Conservation (phyloP, 768 basidiomycete species). For the Filobasidium wieringae region DNA sequence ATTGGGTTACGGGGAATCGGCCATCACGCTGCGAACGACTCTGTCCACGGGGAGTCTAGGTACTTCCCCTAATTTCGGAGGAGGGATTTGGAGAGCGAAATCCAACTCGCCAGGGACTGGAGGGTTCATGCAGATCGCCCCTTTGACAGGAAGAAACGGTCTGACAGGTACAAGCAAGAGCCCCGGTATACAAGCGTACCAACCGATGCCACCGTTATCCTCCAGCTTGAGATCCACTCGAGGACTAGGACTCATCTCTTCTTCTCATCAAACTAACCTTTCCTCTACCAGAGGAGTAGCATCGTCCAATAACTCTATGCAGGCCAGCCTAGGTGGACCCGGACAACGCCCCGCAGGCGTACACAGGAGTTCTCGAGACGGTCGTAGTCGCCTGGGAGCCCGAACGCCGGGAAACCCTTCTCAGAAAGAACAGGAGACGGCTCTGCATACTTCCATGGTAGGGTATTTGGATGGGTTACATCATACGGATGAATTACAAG, state of each 20-base stretch:
- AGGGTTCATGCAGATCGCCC: conserved; percentile 15
- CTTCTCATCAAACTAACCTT: not conserved
- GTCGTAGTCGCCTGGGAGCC: not conserved
- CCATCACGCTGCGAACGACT: conserved; percentile 26
- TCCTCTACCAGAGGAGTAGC: not conserved
- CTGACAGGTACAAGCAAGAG: not conserved
- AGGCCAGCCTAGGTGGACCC: not conserved
- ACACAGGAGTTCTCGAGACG: not conserved
- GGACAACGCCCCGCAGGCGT: not conserved
- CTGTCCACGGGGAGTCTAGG: conserved; percentile 22
- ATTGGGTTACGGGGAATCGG: conserved; percentile 13
- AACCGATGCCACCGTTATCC: not conserved
- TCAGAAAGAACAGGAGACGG: conserved; percentile 4
- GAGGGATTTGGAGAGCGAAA: not conserved
- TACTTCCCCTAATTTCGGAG: conserved; percentile 15
- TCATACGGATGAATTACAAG: conserved; percentile 80
- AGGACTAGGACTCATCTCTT: not conserved
- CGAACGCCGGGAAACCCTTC: not conserved
- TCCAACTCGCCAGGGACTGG: not conserved
- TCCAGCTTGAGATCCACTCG: not conserved
- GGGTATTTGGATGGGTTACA: conserved; percentile 72
- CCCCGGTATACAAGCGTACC: not conserved
- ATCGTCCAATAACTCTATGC: not conserved
- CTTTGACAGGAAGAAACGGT: conserved; percentile 8
- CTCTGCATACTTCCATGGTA: conserved; percentile 30